phyloP scores from a whole-genome alignment of 169 alveolate species.

The Eimeria acervulina region DNA sequence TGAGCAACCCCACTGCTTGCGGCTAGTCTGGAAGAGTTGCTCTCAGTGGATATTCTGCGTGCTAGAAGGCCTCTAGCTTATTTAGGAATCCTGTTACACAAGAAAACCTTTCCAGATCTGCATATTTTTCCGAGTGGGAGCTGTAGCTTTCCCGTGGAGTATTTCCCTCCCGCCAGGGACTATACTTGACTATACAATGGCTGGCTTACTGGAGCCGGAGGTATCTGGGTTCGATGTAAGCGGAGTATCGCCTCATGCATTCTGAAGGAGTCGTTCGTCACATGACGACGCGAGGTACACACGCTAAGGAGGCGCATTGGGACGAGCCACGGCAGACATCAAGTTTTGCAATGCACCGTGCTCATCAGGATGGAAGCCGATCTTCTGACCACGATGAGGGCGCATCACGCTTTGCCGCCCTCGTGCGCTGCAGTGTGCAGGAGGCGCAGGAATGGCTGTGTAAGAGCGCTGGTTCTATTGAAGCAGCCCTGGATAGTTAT shows the following conservation, averaged over 20 bases:
- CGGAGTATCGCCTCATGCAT: background rate
- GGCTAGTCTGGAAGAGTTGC: background rate
- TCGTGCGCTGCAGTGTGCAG: conserved; percentile 54
- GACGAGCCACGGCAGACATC: background rate
- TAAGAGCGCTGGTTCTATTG: conserved; percentile 59
- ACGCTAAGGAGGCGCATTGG: background rate
- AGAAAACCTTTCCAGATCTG: background rate
- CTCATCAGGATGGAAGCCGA: background rate
- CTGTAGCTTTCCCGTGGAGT: background rate
- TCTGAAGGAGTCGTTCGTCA: background rate
- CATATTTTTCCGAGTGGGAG: background rate
- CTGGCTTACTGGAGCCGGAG: background rate
- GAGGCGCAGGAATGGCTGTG: conserved; percentile 66
- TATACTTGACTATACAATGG: conserved; percentile 14
- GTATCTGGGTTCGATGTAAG: background rate
- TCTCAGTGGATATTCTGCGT: background rate
- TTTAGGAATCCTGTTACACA: background rate
- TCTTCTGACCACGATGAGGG: conserved; percentile 12
- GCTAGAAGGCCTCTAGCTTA: too few species aligned
- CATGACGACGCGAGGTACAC: background rate
- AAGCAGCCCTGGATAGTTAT: conserved; percentile 59
- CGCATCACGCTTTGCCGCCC: conserved; percentile 50
- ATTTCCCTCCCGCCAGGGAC: background rate
- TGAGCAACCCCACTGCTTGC: conserved; percentile 51
- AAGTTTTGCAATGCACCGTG: conserved; percentile 40